phyloP scores from a whole-genome alignment of 2,329 filamentous ascomycete genomes.

The Hysterium pulicare region DNA sequence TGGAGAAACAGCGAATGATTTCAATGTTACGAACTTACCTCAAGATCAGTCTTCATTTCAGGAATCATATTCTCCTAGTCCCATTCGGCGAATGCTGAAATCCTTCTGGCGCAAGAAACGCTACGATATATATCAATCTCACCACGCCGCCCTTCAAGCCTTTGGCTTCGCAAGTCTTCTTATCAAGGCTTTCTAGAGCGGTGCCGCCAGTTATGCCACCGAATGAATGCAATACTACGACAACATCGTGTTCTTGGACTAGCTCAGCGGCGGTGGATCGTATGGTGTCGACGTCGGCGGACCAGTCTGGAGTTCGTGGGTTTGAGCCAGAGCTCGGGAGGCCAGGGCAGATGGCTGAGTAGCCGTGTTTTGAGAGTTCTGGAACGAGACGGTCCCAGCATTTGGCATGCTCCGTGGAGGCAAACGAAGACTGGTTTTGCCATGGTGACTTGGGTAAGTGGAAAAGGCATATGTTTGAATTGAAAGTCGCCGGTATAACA shows the following conservation, averaged over 20 bases:
- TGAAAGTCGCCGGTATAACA: too few species aligned
- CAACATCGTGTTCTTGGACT: conserved; percentile 7
- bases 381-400: conserved; percentile 5
- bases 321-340: conserved; percentile 6
- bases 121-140: conserved; percentile 9
- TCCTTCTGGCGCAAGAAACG: conserved; percentile 10
- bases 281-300: conserved; percentile 7
- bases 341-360: conserved; percentile 1
- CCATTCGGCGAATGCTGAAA: conserved; percentile 8
- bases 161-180: conserved; percentile 3
- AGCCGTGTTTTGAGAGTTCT: conserved; percentile 3
- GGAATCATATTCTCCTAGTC: conserved; percentile 5
- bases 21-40: conserved; percentile 6
- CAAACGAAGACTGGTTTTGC: conserved; percentile 12
- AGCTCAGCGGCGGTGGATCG: conserved; percentile 5
- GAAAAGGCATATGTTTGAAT: too few species aligned
- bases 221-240: conserved; percentile 11
- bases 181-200: conserved; percentile 8
- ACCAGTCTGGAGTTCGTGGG: conserved; percentile 7
- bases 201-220: conserved; percentile 10
- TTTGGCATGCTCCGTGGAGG: conserved; percentile 13
- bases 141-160: conserved; percentile 10
- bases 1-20: too few species aligned
- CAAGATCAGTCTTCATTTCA: conserved; percentile 9
- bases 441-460: too few species aligned